Conservation (phyloP, 352 stramenopile species). For the Phytophthora podocarpi region DNA sequence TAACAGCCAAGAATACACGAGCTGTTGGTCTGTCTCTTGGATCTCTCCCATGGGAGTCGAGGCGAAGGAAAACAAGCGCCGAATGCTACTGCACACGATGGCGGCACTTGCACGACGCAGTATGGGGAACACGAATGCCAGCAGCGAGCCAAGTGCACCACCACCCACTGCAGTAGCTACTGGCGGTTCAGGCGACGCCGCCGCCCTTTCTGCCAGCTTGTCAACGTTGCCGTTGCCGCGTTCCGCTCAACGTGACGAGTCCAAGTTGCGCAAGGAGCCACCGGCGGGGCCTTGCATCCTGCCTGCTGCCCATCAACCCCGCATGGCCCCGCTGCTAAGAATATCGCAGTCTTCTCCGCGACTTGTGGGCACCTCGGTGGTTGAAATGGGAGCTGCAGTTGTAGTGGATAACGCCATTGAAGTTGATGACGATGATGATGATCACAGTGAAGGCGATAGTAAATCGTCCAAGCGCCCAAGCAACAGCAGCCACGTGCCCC, state of each 20-base stretch:
- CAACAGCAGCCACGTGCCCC: neutral
- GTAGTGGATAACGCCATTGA: neutral
- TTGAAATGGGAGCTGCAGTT: slow-evolving; percentile 10
- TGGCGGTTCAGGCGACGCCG: slow-evolving; percentile 14
- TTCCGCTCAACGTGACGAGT: slow-evolving; percentile 13
- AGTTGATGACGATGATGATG: slow-evolving; percentile 22
- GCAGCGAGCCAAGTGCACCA: slow-evolving; percentile 1
- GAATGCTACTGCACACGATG: slow-evolving; percentile 45
- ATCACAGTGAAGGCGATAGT: slow-evolving; percentile 7
- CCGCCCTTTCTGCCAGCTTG: slow-evolving; percentile 33
- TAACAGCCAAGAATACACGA: slow-evolving; percentile 24
- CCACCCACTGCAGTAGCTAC: slow-evolving; percentile 7
- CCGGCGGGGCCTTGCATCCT: slow-evolving; percentile 18
- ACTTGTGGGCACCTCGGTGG: slow-evolving; percentile 26
- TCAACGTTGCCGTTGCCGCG: slow-evolving; percentile 27
- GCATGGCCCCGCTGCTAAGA: slow-evolving; percentile 23
- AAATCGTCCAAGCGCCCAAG: neutral
- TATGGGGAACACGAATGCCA: slow-evolving; percentile 8
- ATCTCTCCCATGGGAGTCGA: slow-evolving; percentile 42
- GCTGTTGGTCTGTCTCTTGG: neutral
- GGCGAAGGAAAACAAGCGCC: slow-evolving; percentile 39
- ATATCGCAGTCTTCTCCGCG: slow-evolving; percentile 35
- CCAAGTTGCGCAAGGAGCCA: slow-evolving; percentile 20
- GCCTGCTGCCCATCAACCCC: slow-evolving; percentile 5
- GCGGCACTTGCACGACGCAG: slow-evolving; percentile 36